Base-by-base conservation (phyloP, 2,329 filamentous ascomycete genomes). In the Blastomyces emzantsi region DNA sequence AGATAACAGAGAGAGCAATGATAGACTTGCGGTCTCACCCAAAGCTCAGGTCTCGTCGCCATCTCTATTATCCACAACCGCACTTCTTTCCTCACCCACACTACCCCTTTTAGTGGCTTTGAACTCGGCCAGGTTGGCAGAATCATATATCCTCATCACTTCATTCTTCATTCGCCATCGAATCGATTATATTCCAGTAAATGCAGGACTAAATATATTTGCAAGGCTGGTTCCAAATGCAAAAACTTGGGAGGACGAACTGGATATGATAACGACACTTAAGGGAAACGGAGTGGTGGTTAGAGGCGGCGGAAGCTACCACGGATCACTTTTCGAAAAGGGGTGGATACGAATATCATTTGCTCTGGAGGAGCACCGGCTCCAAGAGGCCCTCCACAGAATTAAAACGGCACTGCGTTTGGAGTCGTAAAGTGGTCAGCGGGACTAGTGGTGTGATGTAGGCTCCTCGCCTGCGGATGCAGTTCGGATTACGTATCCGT, bases 301-400 rank as follows among this genome's bases (percentile, higher is more conserved):
- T 17, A 66, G 60, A 33, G 19, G 69, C 0, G 71, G 70, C 19
- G 61, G 58, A 49, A 64, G 61, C 11, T 71, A 68, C 61, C 66
- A 68, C 54, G 67, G 61, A 13, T 65, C 64, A 28, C 65, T 67
- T 13, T 63, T 52, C 25, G 69, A 69, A 28, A 70, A 69, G 55
- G 71, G 71, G 2, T 73, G 71, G 71, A 65, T 62, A n/a, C 62
- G 71, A 43, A 56, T 73, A 33, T 66, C 66, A 3, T 73, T 73
- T 64, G 64, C 71, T 1, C 61, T 71, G 1, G 64, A 68, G 19
- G 49, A 57, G 6, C 49, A 57, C n/a, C 62, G 62, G 25, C 60
- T 72, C 47, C 41, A 60, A 28, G 68, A 70, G 33, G 69, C 68
- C 17, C 60, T 71, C 28, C 28, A 51, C 39, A 63, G 67, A 33